phyloP scores from a whole-genome alignment of 2,329 filamentous ascomycete species.

The Exophiala sp. region DNA sequence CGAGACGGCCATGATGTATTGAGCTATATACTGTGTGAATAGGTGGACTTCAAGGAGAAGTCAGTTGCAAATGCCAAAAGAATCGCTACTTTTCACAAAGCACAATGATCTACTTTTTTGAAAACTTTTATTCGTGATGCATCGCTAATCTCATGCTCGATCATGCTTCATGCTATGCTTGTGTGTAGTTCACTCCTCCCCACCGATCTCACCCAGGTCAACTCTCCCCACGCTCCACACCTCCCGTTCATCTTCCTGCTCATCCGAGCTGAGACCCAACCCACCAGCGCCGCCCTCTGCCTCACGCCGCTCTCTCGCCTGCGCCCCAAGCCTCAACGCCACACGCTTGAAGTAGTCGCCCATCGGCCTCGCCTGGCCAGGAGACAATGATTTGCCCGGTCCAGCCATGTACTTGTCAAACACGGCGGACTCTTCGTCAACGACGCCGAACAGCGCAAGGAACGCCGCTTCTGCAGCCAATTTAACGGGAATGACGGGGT shows the following conservation, averaged over 20 bases:
- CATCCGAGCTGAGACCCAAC: slow-evolving; percentile 81
- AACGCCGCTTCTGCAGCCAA: slow-evolving; percentile 93
- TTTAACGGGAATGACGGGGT: slow-evolving; percentile 91
- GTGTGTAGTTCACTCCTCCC: not conserved
- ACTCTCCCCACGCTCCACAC: slow-evolving; percentile 93
- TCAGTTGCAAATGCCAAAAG: too few species aligned
- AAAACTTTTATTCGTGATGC: too few species aligned
- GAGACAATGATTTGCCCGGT: slow-evolving; percentile 57
- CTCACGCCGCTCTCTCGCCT: slow-evolving; percentile 83
- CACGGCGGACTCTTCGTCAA: slow-evolving; percentile 77
- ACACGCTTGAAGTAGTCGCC: slow-evolving; percentile 96
- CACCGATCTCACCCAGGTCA: slow-evolving; percentile 57
- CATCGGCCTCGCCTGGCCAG: slow-evolving; percentile 69
- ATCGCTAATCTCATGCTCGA: too few species aligned
- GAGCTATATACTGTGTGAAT: too few species aligned
- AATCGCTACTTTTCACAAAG: too few species aligned
- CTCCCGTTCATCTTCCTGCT: slow-evolving; percentile 90
- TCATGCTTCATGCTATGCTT: too few species aligned
- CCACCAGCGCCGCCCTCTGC: slow-evolving; percentile 87
- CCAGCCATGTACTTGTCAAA: slow-evolving; percentile 85
- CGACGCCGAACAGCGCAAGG: slow-evolving; percentile 82
- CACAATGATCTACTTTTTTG: too few species aligned
- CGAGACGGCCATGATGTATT: too few species aligned
- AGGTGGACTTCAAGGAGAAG: too few species aligned
- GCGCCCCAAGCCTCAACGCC: slow-evolving; percentile 74